Conservation (phyloP, 495 filamentous ascomycete species). For the Penicillium coprophilum region DNA sequence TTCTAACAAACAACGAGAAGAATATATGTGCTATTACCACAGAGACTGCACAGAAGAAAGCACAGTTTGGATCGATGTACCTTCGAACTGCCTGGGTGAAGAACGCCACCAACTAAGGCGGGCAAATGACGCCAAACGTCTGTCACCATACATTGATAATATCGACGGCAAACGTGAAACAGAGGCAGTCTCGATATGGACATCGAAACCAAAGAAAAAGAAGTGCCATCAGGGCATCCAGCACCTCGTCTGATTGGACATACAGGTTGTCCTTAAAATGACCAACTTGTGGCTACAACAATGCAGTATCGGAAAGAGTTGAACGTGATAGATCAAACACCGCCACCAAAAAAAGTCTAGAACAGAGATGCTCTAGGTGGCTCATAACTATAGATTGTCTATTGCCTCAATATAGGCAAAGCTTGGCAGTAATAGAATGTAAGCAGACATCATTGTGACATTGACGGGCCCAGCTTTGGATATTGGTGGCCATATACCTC, state of each 20-base stretch:
- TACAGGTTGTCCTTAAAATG: not conserved
- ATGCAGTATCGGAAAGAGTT: not conserved
- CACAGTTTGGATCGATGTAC: not conserved
- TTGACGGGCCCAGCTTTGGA: not conserved
- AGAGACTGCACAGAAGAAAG: not conserved
- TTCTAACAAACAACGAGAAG: not conserved
- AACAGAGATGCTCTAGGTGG: not conserved
- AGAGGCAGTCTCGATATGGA: not conserved
- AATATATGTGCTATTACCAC: not conserved
- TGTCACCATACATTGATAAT: slow-evolving; percentile 1
- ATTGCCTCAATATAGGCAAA: slow-evolving; percentile 1
- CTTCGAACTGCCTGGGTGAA: not conserved
- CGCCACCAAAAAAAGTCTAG: slow-evolving; percentile 9
- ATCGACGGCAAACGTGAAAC: not conserved
- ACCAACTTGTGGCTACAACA: slow-evolving; percentile 1
- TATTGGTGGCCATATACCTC: slow-evolving; percentile 2
- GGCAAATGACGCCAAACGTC: slow-evolving; percentile 5
- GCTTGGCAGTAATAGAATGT: not conserved
- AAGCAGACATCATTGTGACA: slow-evolving; percentile 11
- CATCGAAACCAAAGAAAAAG: not conserved
- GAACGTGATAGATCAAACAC: not conserved
- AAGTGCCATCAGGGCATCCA: not conserved
- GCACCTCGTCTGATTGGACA: not conserved
- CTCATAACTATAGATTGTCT: not conserved
- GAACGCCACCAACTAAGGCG: not conserved